Evolutionary conservation across 169 alveolate genomes (phyloP).

Genomic region (Plasmodium coatneyi): DNA sequence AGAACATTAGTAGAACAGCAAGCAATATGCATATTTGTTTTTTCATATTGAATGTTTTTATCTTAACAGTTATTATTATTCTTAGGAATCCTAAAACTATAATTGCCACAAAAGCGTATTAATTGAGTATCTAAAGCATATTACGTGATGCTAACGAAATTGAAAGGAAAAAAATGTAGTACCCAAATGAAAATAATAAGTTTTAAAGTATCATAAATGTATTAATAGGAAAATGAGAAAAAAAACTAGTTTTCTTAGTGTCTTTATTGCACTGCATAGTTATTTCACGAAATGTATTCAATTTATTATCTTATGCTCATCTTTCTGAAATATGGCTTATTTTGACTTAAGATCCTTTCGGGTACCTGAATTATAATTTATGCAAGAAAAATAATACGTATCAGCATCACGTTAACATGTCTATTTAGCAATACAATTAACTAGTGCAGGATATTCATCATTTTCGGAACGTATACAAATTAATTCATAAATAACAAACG

Average conservation of each 20-base stretch:
- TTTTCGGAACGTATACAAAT: neutral
- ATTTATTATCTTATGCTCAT: neutral
- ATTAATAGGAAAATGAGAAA: neutral
- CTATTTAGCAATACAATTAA: neutral
- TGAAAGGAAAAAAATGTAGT: neutral
- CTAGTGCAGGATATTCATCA: neutral
- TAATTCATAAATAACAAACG: neutral
- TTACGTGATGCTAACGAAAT: neutral
- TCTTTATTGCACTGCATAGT: neutral
- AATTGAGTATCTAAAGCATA: neutral
- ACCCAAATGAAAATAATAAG: neutral
- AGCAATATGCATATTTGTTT: neutral
- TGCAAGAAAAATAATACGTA: neutral
- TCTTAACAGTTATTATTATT: neutral
- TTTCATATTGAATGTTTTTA: neutral
- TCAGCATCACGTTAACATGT: neutral
- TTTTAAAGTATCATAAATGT: neutral
- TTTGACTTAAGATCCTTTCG: neutral
- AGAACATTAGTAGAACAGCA: neutral
- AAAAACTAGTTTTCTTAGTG: neutral
- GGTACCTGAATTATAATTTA: neutral
- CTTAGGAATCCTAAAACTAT: neutral
- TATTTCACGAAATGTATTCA: neutral
- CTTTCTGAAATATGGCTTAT: neutral
- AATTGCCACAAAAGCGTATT: neutral